phyloP scores from a whole-genome alignment of 192 early-diverging fungal species.

The Backusella psychrophila region DNA sequence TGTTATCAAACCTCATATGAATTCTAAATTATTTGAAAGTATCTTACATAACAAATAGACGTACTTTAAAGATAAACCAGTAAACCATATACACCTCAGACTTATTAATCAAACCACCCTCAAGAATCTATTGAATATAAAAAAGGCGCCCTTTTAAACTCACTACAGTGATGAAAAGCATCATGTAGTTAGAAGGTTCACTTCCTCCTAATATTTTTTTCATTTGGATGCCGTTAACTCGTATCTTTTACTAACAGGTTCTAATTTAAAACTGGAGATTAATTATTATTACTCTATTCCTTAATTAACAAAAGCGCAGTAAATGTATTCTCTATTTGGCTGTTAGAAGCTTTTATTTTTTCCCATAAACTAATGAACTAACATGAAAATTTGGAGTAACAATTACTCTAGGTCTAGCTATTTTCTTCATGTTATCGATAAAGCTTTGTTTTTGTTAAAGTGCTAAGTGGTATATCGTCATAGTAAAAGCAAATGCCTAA shows the following conservation, averaged over 20 bases:
- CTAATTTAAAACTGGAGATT: background rate
- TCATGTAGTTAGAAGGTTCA: background rate
- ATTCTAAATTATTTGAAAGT: no score
- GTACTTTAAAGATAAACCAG: no score
- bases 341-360: background rate
- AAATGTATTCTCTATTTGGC: background rate
- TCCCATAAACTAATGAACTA: background rate
- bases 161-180: no score
- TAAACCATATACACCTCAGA: no score
- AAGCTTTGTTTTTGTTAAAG: no score
- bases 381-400: background rate
- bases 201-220: background rate
- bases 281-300: background rate
- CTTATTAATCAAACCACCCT: no score
- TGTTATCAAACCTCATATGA: no score
- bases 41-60: no score
- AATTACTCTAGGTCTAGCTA: background rate
- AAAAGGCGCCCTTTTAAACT: no score
- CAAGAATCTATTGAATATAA: no score
- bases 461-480: no score
- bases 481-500: no score
- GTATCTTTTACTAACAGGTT: background rate
- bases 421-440: background rate
- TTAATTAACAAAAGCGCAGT: slow-evolving; percentile 3
- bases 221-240: background rate